Evolutionary conservation across 2,329 filamentous ascomycete species (phyloP), one percentile per base, ranked within the genome.

Genomic region (Diaporthe sp.): DNA sequence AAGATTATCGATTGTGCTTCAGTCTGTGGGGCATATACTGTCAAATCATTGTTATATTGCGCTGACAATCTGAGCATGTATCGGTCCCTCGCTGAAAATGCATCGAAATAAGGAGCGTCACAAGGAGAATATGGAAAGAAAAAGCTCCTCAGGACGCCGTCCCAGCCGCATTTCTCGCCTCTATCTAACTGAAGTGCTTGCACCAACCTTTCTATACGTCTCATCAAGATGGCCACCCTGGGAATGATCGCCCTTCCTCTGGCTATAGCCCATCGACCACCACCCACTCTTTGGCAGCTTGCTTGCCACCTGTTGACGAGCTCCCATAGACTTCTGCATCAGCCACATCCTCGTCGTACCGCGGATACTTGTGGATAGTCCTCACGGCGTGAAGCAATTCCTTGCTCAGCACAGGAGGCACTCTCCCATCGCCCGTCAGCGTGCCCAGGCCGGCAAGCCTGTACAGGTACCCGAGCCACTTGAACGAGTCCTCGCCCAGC

Each of bases 351-450:
- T 81, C 78, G 0, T 77, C 80, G 0, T 83, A 82, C 57, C 84
- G 82, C 1, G 86, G 85, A 75, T 89, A 89, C 75, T 89, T 89
- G 47, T 79, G 83, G 4, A 89, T 73, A 75, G 88, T 81, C 47
- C 88, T 86, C 45, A 88, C 78, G 0, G 87, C 87, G 85, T 87
- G 87, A 0, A 86, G 79, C 25, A 88, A 69, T 10, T 87, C 83
- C 25, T 83, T 80, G 1, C 82, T 82, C 12, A 89, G 75, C 0
- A 84, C 81, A 0, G 87, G 87, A n/a, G 87, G 87, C 8, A 84
- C 79, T 52, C 84, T 82, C 0, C 87, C 87, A 19, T 87, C 83
- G 1, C 87, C 88, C 35, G 80, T 81, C 55, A 91, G 78, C 19
- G 82, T 85, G 0, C 85, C 84, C 45, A 91, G 79, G 0, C 89